Evolutionary conservation across 331 rosid genomes (phyloP).

Genomic region (Quercus lobata): DNA sequence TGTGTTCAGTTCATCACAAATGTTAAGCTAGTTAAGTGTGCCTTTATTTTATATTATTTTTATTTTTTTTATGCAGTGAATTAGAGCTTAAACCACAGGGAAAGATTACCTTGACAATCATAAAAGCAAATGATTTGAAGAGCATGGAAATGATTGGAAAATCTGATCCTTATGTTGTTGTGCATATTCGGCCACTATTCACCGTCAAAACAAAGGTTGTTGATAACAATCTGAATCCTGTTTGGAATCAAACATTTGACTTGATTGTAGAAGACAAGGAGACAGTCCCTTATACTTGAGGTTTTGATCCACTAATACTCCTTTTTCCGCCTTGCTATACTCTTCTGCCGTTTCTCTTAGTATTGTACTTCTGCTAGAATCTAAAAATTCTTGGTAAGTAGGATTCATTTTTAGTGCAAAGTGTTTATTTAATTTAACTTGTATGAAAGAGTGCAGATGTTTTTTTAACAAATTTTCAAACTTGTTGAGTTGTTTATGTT

Average conservation of each 20-base stretch:
- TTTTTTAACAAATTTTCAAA: too few species aligned
- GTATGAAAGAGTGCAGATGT: not conserved
- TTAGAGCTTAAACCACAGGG: slow-evolving; percentile 98
- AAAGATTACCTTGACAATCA: slow-evolving; percentile 50
- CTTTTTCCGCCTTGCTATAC: slow-evolving; percentile 2
- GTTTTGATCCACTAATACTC: slow-evolving; percentile 30
- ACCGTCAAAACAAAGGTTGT: slow-evolving; percentile 78
- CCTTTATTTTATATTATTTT: not conserved
- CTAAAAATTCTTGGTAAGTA: not conserved
- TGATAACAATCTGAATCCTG: slow-evolving; percentile 81
- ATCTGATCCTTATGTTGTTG: slow-evolving; percentile 81
- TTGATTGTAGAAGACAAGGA: slow-evolving; percentile 92
- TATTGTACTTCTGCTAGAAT: not conserved
- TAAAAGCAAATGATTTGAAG: slow-evolving; percentile 70
- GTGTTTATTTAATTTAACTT: not conserved
- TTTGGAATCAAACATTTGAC: slow-evolving; percentile 67
- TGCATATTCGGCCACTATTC: slow-evolving; percentile 62
- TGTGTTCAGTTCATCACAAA: not conserved
- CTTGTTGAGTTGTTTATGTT: too few species aligned
- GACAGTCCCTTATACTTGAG: slow-evolving; percentile 74
- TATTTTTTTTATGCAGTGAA: slow-evolving; percentile 49
- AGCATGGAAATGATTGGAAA: slow-evolving; percentile 95
- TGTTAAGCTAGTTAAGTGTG: not conserved
- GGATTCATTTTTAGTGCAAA: not conserved
- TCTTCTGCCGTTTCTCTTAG: slow-evolving; percentile 9